Evolutionary conservation across 345 rosid species (phyloP).

Genomic region (Gossypium ekmanianum): DNA sequence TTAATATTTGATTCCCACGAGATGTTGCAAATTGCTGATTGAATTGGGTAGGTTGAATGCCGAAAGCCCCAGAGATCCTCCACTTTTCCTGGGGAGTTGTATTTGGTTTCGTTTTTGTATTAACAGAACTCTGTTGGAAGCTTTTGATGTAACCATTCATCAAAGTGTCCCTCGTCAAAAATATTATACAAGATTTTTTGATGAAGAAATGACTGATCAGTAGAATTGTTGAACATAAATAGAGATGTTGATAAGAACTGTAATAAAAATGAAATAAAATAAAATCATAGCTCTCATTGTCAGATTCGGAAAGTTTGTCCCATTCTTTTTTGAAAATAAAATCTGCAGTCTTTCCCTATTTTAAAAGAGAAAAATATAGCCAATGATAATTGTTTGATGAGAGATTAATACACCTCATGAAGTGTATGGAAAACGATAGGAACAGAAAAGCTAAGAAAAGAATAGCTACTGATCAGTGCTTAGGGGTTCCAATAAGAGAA

Average conservation of each 20-base stretch:
- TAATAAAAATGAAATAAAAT: too few relatives aligned
- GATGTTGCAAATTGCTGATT: neutral
- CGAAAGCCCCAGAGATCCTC: neutral
- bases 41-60: neutral
- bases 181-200: neutral
- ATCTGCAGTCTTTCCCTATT: too few relatives aligned
- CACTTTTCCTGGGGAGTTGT: neutral
- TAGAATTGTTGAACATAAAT: neutral
- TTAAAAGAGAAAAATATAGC: too few relatives aligned
- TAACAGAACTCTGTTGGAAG: neutral
- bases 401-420: too few relatives aligned
- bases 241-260: neutral
- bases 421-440: too few relatives aligned
- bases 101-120: slow-evolving; percentile 2
- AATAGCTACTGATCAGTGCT: too few relatives aligned
- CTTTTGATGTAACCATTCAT: neutral
- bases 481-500: too few relatives aligned
- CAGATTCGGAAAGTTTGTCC: neutral
- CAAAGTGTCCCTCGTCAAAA: neutral
- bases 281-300: neutral
- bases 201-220: neutral
- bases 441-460: too few relatives aligned
- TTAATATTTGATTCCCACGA: neutral
- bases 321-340: too few relatives aligned
- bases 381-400: too few relatives aligned